Evolutionary conservation across 495 filamentous ascomycete genomes (phyloP).

Genomic region (Friedmanniomyces simplex): DNA sequence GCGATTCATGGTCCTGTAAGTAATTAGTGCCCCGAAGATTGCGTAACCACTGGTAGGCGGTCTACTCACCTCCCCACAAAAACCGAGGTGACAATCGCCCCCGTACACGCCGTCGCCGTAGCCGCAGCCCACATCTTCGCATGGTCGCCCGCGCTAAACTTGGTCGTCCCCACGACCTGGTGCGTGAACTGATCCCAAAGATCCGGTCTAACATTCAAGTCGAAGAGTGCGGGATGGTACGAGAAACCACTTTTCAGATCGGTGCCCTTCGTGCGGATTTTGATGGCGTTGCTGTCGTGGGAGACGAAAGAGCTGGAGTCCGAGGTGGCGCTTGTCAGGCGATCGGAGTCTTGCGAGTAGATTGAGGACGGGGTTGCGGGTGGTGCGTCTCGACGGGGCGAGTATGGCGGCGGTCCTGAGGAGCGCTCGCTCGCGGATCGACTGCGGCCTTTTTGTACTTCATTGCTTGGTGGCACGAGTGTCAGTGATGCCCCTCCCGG

Average conservation of each 20-base stretch:
- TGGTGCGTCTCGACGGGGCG: not conserved
- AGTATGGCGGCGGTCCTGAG: not conserved
- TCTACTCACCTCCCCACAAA: constrained; percentile 1
- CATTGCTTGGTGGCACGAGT: not conserved
- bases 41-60: not conserved
- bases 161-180: constrained; percentile 3
- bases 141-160: constrained; percentile 3
- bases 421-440: not conserved
- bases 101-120: constrained; percentile 1
- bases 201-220: constrained; percentile 6
- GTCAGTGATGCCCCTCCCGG: not conserved
- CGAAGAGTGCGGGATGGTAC: constrained; percentile 13
- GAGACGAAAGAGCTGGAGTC: not conserved
- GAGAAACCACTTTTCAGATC: constrained; percentile 13
- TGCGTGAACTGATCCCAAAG: constrained; percentile 12
- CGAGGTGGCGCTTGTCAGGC: not conserved
- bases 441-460: not conserved
- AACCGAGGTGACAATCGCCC: constrained; percentile 1
- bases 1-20: not conserved
- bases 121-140: constrained; percentile 6
- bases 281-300: not conserved
- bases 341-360: not conserved
- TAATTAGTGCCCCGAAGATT: not conserved
- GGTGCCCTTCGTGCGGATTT: constrained; percentile 1
- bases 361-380: not conserved